phyloP scores from a whole-genome alignment of 1,284 basidiomycete genomes.

The Puccinia horiana region DNA sequence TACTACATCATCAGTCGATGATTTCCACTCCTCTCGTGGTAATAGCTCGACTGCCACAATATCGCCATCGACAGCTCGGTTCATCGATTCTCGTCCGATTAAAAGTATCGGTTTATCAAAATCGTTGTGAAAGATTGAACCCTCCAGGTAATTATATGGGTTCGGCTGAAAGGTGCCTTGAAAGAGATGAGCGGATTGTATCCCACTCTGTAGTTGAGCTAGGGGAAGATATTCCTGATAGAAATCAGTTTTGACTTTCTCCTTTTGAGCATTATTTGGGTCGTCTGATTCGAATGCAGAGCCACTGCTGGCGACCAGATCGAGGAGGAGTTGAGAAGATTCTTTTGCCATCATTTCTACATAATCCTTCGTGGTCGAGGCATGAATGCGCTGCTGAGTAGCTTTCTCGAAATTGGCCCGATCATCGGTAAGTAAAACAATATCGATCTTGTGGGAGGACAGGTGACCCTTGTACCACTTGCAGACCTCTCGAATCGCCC shows the following conservation, averaged over 20 bases:
- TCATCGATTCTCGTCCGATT: constrained; percentile 89
- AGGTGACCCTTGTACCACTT: constrained; percentile 82
- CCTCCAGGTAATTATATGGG: constrained; percentile 94
- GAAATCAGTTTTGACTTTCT: constrained; percentile 50
- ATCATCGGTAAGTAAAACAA: constrained; percentile 87
- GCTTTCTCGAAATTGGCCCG: constrained; percentile 79
- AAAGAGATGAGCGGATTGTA: constrained; percentile 79
- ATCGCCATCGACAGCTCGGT: constrained; percentile 90
- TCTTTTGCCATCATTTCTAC: constrained; percentile 70
- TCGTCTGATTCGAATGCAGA: constrained; percentile 58
- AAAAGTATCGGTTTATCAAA: constrained; percentile 80
- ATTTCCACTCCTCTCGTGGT: constrained; percentile 85
- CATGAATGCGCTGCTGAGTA: constrained; percentile 68
- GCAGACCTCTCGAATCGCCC: constrained; percentile 81
- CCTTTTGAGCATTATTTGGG: constrained; percentile 23
- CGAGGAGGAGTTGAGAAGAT: constrained; percentile 68
- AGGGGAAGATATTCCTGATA: constrained; percentile 74
- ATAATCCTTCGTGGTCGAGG: constrained; percentile 72
- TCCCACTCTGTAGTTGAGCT: constrained; percentile 73
- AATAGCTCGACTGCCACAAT: constrained; percentile 88
- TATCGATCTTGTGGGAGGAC: constrained; percentile 59
- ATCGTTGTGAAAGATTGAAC: constrained; percentile 73
- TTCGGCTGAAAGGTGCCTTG: constrained; percentile 96
- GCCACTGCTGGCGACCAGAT: constrained; percentile 73
- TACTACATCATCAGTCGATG: constrained; percentile 85